A percentile compares a stretch with the other conserved stretches of the same genome.
phyloP scores from a whole-genome alignment of 2,329 filamentous ascomycete genomes.

The Pseudopyrenochaeta lycopersici region DNA sequence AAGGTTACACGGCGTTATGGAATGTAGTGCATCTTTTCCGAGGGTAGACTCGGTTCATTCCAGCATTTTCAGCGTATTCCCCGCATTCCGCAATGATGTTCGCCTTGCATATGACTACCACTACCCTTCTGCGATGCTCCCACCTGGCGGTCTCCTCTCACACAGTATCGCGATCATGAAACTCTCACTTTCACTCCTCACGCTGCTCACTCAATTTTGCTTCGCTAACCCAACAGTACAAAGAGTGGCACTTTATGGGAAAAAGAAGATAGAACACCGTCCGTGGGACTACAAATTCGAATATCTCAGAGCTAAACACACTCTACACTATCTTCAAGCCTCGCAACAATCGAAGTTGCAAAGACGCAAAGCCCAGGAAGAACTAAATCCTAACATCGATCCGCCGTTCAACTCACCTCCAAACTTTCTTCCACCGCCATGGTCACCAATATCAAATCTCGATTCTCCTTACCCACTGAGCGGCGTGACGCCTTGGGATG shows the following conservation, averaged over 20 bases:
- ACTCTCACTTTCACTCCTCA: neutral
- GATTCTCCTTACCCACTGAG: conserved; percentile 12
- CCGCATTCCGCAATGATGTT: too few relatives aligned
- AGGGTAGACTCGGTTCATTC: too few relatives aligned
- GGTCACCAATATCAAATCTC: conserved; percentile 13
- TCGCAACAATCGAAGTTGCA: neutral
- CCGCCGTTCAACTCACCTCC: neutral
- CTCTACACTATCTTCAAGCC: neutral
- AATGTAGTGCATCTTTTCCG: too few relatives aligned
- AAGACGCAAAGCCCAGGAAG: neutral
- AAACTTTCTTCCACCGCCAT: conserved; percentile 11
- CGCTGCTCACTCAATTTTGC: neutral
- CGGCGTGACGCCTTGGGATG: conserved; percentile 17
- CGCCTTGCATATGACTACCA: too few relatives aligned
- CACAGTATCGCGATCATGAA: neutral
- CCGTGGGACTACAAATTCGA: conserved; percentile 4
- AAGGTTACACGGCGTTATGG: too few relatives aligned
- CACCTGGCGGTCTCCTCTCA: neutral
- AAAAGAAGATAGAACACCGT: neutral
- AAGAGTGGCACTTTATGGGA: neutral
- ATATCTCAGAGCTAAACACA: neutral
- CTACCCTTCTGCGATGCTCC: neutral
- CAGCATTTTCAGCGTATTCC: too few relatives aligned
- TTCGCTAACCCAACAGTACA: neutral
- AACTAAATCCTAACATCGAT: neutral